Base-by-base conservation (phyloP, 257 asterid species). In the Osmanthus fragrans region DNA sequence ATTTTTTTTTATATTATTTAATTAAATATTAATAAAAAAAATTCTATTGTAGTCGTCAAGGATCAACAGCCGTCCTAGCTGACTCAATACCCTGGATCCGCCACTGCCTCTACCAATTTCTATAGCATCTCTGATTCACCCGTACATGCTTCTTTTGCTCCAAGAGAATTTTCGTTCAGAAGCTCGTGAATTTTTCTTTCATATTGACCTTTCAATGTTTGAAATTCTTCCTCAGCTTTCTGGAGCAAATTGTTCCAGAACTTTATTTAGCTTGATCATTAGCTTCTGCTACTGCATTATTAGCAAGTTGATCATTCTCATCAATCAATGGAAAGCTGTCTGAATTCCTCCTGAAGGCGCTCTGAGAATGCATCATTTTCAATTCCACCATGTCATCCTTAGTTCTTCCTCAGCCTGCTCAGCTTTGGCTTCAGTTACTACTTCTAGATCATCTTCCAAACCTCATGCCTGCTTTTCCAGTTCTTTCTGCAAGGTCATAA, bases 371-470 rank as follows among this genome's bases (percentile, higher is more conserved):
- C 81, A 73, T 89, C 86, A 71, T 85, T 87, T 82, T 79, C n/a
- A n/a, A n/a, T n/a, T 83, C 87, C 76, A 64, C 78, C 86, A 84
- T 73, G 85, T 81, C 82, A 87, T 90, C 82, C 89, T 84, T 73
- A 92, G 70, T 69, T 92, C 92, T 64, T 93, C 97, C 86, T 92
- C 97, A 76, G 97, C 96, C 89, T 82, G 92, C 81, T 84, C 87
- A 54, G 79, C 82, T 83, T 85, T 92, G 49, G 82, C 89, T 73
- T 81, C 78, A 71, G 84, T 84, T 21, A 85, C 82, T 76, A 78
- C 88, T 84, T 87, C 85, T 75, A 91, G 79, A 45, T 91, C 88
- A 71, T 87, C 90, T 76, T 88, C 88, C 75, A 88, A 91, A 71
- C 77, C 84, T 82, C 74, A 86, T 63, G 85, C 87, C 85, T 90